These are phyloP conservation scores for Tetratostichococcus sp. DNA, from an alignment of 139 green algal species.

Conservation along the genomic window DNA sequence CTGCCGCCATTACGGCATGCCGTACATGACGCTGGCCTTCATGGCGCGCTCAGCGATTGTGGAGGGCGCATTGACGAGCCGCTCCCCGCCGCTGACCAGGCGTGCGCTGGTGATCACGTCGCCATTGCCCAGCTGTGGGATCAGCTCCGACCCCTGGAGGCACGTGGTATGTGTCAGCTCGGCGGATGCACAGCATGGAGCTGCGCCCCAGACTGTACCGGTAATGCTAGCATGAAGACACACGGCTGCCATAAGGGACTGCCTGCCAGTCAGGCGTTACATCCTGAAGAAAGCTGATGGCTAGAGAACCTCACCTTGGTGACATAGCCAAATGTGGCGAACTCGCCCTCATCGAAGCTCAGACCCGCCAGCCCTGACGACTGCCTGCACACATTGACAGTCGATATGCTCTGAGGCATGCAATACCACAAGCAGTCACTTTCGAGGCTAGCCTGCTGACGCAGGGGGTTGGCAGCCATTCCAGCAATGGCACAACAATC, in stretches of 20 bases:
- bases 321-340: conserved; percentile 81
- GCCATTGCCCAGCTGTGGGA: conserved; percentile 5
- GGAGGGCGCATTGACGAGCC: not conserved
- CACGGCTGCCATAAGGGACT: too few species aligned
- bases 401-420: too few species aligned
- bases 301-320: conserved; percentile 23
- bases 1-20: not conserved
- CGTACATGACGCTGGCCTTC: not conserved
- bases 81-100: not conserved
- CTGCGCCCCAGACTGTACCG: too few species aligned
- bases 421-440: too few species aligned
- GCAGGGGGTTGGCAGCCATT: too few species aligned
- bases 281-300: not conserved
- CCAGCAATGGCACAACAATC: too few species aligned
- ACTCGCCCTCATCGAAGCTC: conserved; percentile 85
- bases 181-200: too few species aligned
- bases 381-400: not conserved
- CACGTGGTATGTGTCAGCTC: not conserved
- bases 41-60: not conserved
- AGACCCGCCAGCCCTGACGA: conserved; percentile 64
- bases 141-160: conserved; percentile 9
- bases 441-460: too few species aligned
- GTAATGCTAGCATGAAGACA: too few species aligned
- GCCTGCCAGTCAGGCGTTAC: too few species aligned
- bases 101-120: conserved; percentile 4